Base-by-base conservation (phyloP, 352 stramenopile species). In the Globisporangium irregulare region DNA sequence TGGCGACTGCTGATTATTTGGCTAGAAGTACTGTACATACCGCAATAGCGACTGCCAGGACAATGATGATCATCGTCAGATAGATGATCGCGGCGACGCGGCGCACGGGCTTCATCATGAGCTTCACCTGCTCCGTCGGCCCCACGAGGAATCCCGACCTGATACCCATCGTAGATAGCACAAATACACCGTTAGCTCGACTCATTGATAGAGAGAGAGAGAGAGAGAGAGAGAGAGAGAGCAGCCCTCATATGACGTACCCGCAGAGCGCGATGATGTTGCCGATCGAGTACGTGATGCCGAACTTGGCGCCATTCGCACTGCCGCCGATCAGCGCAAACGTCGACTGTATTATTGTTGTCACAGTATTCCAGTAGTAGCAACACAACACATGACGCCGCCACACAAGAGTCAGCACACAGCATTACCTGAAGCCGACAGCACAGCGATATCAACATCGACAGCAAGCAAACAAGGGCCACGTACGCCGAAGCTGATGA, bases 91-190 rank as follows among this genome's bases (percentile, higher is more conserved):
- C 82, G 0, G 86, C 88, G 53, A 93, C 72, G 25, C 88, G 80
- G 0, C 88, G 84, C 60, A 93, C 76, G 25, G 88, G 88, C 67
- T 94, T 93, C 71, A 93, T 90, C 88, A 95, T 95, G 66, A 93
- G 84, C 72, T 94, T 94, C 63, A 89, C 65, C 59, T 95, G 88
- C 78, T 94, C 84, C 73, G 71, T 83, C 0, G 86, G 88, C 4
- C 88, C 88, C 3, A 93, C 88, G 0, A 95, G 79, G 59, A 95
- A 95, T 0, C 86, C 88, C 4, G 88, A 95, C 0, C 29, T 32
- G 29, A 32, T 32, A 32, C 29, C 29, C 29, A 32, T 32, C 29
- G 29, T 8, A 32, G 29, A 7, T 32, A 32, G 29, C 29, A 32
- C 29, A 32, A 32, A 32, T 41, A 41, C 36, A 15, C 9, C 36